These are phyloP conservation scores for Ustilago crameri DNA, from an alignment of 1,284 basidiomycete species.

Conservation along the genomic window DNA sequence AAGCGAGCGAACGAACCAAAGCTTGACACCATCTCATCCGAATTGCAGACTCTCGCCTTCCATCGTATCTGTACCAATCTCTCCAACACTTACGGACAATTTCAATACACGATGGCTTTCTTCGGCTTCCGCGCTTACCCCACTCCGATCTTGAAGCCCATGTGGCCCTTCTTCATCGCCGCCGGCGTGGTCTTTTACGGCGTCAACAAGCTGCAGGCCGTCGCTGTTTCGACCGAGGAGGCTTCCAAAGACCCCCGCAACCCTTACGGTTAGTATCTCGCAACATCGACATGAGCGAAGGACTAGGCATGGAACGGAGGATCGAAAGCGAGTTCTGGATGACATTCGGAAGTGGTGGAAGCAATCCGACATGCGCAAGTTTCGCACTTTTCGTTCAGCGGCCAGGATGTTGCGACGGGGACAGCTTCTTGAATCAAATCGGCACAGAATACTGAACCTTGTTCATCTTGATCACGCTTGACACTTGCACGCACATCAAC, in stretches of 20 bases:
- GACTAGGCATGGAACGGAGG: background rate
- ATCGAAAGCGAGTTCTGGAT: background rate
- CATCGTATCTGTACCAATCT: background rate
- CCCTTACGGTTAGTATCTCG: conserved; percentile 61
- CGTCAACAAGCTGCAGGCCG: conserved; percentile 61
- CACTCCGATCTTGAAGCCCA: conserved; percentile 64
- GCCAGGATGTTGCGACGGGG: no score
- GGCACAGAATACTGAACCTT: conserved; percentile 1
- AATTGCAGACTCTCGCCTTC: conserved; percentile 2
- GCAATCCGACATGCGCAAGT: no score
- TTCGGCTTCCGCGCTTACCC: conserved; percentile 66
- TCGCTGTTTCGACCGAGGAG: conserved; percentile 58
- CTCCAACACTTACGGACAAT: background rate
- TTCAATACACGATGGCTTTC: conserved; percentile 54
- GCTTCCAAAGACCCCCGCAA: conserved; percentile 66
- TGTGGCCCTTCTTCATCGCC: conserved; percentile 65
- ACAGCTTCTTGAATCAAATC: no score
- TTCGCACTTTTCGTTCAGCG: no score
- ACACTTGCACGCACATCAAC: conserved; percentile 7
- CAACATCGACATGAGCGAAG: background rate
- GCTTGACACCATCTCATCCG: conserved; percentile 28
- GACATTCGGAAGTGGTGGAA: no score
- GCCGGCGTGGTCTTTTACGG: conserved; percentile 61
- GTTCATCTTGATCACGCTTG: background rate
- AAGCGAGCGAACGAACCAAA: background rate